Evolutionary conservation across 1,284 basidiomycete species (phyloP).

Genomic region (Ceratobasidium sp.): DNA sequence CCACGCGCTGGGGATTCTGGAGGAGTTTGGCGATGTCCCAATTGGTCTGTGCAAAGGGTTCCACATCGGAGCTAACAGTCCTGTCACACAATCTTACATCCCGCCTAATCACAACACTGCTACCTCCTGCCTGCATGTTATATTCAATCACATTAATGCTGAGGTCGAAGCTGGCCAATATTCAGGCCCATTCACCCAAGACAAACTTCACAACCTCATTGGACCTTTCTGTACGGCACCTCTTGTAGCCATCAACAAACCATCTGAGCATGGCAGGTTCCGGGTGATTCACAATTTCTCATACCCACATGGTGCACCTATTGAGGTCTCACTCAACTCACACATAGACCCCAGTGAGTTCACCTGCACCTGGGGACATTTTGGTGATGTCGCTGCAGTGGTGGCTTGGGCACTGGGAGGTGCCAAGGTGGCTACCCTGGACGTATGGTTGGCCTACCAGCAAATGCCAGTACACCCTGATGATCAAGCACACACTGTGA

Average conservation of each 20-base stretch:
- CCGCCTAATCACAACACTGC: slow-evolving; percentile 40
- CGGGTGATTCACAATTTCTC: slow-evolving; percentile 37
- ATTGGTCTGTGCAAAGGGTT: neutral
- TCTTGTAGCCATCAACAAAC: slow-evolving; percentile 23
- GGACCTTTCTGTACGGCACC: slow-evolving; percentile 29
- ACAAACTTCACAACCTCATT: neutral
- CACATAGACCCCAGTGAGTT: slow-evolving; percentile 56
- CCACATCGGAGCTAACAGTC: neutral
- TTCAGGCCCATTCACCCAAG: slow-evolving; percentile 6
- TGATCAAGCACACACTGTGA: slow-evolving; percentile 58
- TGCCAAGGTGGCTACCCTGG: slow-evolving; percentile 56
- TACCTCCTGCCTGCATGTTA: neutral
- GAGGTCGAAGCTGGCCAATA: slow-evolving; percentile 10
- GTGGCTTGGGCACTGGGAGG: slow-evolving; percentile 56
- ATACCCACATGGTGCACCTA: neutral
- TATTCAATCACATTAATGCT: slow-evolving; percentile 15
- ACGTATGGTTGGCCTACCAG: slow-evolving; percentile 56
- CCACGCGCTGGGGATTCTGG: neutral
- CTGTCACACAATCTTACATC: neutral
- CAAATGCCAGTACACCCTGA: slow-evolving; percentile 56
- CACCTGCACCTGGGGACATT: slow-evolving; percentile 62
- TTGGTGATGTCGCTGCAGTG: slow-evolving; percentile 53
- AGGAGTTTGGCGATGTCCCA: slow-evolving; percentile 14
- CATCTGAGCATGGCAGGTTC: slow-evolving; percentile 1
- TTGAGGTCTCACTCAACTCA: slow-evolving; percentile 15